Percentiles rank a stretch among this genome's conserved stretches.
These are phyloP conservation scores for Penstemon newberryi DNA, from an alignment of 257 asterid species.

Conservation along the genomic window DNA sequence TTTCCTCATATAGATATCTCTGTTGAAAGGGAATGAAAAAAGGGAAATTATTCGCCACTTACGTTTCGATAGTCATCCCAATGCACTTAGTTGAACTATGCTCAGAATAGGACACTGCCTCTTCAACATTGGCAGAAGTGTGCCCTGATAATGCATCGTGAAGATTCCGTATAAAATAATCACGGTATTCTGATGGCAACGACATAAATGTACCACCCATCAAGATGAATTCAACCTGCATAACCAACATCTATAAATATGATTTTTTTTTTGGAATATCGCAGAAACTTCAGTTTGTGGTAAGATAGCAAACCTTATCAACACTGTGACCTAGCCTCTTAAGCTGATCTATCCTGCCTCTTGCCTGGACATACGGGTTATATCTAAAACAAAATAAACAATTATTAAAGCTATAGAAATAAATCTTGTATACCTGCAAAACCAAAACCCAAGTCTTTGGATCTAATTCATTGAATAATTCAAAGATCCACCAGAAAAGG, in stretches of 20 bases:
- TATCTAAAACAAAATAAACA: constrained; percentile 50
- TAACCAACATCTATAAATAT: constrained; percentile 24
- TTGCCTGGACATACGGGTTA: constrained; percentile 96
- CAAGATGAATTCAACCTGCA: constrained; percentile 93
- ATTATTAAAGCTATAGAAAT: constrained; percentile 6
- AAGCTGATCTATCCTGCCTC: constrained; percentile 95
- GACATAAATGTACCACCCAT: constrained; percentile 99
- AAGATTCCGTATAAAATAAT: constrained; percentile 83
- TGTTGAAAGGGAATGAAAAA: constrained; percentile 9
- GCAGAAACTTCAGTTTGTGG: constrained; percentile 23
- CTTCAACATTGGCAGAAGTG: constrained; percentile 94
- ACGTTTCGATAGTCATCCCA: constrained; percentile 99
- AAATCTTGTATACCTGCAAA: not conserved
- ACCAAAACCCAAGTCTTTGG: not conserved
- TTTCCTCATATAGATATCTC: not conserved
- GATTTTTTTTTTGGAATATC: not conserved
- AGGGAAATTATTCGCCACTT: constrained; percentile 30
- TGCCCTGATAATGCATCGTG: constrained; percentile 99
- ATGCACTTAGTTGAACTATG: constrained; percentile 92
- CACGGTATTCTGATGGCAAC: constrained; percentile 92
- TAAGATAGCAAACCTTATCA: constrained; percentile 70
- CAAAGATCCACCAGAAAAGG: constrained; percentile 14
- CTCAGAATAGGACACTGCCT: constrained; percentile 95
- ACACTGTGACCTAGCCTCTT: constrained; percentile 98
- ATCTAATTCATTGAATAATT: constrained; percentile 7